These are phyloP conservation scores for Millerago galiae DNA, from an alignment of 805 yeast species.

Conservation along the genomic window DNA sequence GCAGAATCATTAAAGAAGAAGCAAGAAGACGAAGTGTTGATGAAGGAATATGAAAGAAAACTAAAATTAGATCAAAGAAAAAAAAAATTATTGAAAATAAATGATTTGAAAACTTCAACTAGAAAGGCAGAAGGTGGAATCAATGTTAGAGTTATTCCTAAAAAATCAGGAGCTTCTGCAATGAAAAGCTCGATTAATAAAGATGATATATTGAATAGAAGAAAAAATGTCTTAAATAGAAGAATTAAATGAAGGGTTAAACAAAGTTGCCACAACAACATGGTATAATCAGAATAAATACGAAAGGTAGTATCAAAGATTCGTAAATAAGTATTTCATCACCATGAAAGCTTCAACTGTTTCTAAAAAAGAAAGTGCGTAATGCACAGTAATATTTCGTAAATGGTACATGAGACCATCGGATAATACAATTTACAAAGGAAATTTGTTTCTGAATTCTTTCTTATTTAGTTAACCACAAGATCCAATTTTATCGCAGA, in stretches of 20 bases:
- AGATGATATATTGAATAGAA: constrained; percentile 18
- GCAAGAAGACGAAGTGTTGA: constrained; percentile 15
- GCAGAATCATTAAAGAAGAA: constrained; percentile 11
- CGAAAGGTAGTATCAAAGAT: too few relatives aligned
- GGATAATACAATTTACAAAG: too few relatives aligned
- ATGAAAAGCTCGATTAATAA: constrained; percentile 12
- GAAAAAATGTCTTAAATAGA: constrained; percentile 22
- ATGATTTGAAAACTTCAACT: constrained; percentile 8
- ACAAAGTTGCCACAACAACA: too few relatives aligned
- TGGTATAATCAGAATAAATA: too few relatives aligned
- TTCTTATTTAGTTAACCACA: too few relatives aligned
- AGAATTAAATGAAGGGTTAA: constrained; percentile 7
- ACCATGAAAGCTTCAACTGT: too few relatives aligned
- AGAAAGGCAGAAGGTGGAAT: constrained; percentile 21
- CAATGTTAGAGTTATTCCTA: constrained; percentile 16
- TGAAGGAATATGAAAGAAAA: constrained; percentile 12
- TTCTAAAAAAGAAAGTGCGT: too few relatives aligned
- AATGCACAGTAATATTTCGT: too few relatives aligned
- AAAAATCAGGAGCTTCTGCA: constrained; percentile 1
- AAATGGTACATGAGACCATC: too few relatives aligned
- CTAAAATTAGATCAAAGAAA: constrained; percentile 12
- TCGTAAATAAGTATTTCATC: too few relatives aligned
- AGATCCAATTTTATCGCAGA: too few relatives aligned
- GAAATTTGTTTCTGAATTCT: too few relatives aligned
- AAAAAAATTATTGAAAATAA: constrained; percentile 9